Evolutionary conservation across 2,329 filamentous ascomycete species (phyloP), one percentile per base, ranked within the genome.

Genomic region (Cladosporium oxysporum): DNA sequence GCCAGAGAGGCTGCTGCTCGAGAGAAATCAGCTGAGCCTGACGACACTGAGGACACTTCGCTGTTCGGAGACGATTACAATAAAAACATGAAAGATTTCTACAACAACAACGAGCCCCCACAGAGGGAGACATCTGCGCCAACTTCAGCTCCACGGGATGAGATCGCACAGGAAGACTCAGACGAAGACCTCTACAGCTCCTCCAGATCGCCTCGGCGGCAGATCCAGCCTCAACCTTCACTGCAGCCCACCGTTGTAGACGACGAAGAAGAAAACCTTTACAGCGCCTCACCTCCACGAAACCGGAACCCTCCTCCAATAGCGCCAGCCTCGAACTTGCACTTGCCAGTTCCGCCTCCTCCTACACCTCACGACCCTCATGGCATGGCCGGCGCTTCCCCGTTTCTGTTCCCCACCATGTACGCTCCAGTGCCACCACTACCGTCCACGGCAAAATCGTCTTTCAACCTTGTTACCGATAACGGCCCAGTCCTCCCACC

Each of bases 141-240:
- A 10, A 47, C 41, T 21, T 47, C 41, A 47, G 41, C 41, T 47
- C 41, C 41, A 23, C 41, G n/a, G 5, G 41, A 47, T 2, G 37
- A 44, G 18, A 11, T 1, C 3, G 28, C 31, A n/a, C 23, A 31
- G n/a, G 28, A 57, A 3, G 55, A 33, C 10, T 8, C 29, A 35
- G 55, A 58, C 26, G 55, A 58, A 58, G 55, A 33, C n/a, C 31
- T 58, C 33, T 58, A 58, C 55, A 14, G 10, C 10, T 21, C 31
- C n/a, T 37, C 31, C 1, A 58, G 6, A 44, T 44, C 55, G 2
- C 31, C 55, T 23, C 55, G 16, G 23, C 23, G 23, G 10, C 49
- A 29, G 3, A 7, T 12, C 18, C 23, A 18, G n/a, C 23, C 49
- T 21, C 55, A 58, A 28, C 55, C 28, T 55, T 7, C 14, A 18